Percentiles rank a stretch among this genome's conserved stretches.
Evolutionary conservation across 805 yeast species (phyloP).

Genomic region (Candida insectorum): DNA sequence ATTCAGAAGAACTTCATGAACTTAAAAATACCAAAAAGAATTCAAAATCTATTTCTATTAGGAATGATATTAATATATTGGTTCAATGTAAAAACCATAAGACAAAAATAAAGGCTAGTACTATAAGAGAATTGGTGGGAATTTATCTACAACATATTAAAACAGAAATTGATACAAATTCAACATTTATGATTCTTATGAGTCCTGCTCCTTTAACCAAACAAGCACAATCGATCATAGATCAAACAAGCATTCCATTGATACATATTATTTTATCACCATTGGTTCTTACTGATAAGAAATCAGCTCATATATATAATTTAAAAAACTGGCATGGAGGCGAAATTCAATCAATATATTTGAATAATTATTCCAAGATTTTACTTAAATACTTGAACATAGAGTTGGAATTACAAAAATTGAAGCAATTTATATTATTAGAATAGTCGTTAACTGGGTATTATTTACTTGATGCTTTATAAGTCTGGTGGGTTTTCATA

Average conservation of each 20-base stretch:
- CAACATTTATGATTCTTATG: constrained; percentile 40
- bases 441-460: constrained; percentile 1
- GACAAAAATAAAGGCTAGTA: constrained; percentile 41
- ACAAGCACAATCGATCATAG: constrained; percentile 45
- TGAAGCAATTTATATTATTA: constrained; percentile 9
- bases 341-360: constrained; percentile 16
- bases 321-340: constrained; percentile 39
- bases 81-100: constrained; percentile 56
- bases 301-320: constrained; percentile 20
- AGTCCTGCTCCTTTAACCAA: constrained; percentile 46
- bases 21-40: constrained; percentile 4
- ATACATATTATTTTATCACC: constrained; percentile 40
- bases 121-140: constrained; percentile 53
- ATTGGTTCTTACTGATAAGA: constrained; percentile 17
- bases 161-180: constrained; percentile 13
- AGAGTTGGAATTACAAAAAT: constrained; percentile 21
- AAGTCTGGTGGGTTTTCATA: constrained; percentile 11
- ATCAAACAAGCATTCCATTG: constrained; percentile 44
- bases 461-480: background rate
- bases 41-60: constrained; percentile 16
- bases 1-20: constrained; percentile 15
- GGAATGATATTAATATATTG: constrained; percentile 35
- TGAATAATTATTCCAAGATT: constrained; percentile 19
- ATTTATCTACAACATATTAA: constrained; percentile 39
- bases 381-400: constrained; percentile 23